phyloP scores from a whole-genome alignment of 441 rosid genomes.

The Sinapis alba region DNA sequence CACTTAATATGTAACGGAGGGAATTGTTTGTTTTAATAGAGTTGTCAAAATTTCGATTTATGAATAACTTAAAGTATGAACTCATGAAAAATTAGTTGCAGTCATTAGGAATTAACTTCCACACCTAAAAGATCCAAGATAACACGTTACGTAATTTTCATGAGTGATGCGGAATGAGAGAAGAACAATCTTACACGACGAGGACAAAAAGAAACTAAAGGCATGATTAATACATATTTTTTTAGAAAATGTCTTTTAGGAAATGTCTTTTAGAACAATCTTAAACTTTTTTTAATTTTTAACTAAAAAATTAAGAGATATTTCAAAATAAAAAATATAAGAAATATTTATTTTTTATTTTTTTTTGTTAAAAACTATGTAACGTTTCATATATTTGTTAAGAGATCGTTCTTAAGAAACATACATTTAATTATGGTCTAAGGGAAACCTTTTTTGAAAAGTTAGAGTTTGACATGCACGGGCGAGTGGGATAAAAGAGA shows the following conservation, averaged over 20 bases:
- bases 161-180: constrained; percentile 26
- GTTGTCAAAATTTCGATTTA: not conserved
- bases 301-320: too few relatives aligned
- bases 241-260: too few relatives aligned
- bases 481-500: not conserved
- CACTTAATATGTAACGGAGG: too few relatives aligned
- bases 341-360: too few relatives aligned
- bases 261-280: too few relatives aligned
- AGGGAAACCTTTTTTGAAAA: not conserved
- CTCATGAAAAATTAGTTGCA: not conserved
- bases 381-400: too few relatives aligned
- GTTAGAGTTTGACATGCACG: not conserved
- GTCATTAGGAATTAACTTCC: constrained; percentile 15
- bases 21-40: not conserved
- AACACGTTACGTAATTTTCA: constrained; percentile 33
- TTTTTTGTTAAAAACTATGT: too few relatives aligned
- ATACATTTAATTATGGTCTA: too few relatives aligned
- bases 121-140: constrained; percentile 26
- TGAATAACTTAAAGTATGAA: constrained; percentile 22
- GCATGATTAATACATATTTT: too few relatives aligned
- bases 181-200: not conserved
- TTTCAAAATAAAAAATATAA: too few relatives aligned
- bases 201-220: not conserved
- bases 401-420: too few relatives aligned
- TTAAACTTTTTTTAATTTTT: too few relatives aligned